These are phyloP conservation scores for Rosa persica DNA, from an alignment of 306 rosid species.

Conservation along the genomic window DNA sequence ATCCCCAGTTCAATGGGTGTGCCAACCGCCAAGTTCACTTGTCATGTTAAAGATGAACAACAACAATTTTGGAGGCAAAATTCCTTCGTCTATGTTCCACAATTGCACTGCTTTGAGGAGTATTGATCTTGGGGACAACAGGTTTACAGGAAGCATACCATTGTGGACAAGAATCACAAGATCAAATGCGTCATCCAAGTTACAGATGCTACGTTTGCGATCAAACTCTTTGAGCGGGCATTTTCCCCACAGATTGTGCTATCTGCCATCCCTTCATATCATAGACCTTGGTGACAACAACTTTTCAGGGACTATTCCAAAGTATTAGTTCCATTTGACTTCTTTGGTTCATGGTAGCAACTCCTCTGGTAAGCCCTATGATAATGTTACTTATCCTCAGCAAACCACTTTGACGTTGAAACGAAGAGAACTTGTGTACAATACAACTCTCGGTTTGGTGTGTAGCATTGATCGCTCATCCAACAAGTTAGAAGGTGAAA, in stretches of 20 bases:
- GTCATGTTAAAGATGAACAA: no score
- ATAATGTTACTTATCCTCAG: no score
- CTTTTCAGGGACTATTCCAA: no score
- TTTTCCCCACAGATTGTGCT: not conserved
- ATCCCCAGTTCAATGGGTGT: no score
- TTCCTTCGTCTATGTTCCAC: no score
- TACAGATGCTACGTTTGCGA: not conserved
- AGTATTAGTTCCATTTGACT: no score
- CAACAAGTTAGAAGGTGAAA: slow-evolving; percentile 18
- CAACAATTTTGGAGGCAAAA: no score
- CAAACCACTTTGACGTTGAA: not conserved
- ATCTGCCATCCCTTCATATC: no score
- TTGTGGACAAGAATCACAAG: not conserved
- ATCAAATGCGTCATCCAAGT: not conserved
- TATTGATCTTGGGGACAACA: slow-evolving; percentile 13
- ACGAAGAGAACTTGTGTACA: not conserved
- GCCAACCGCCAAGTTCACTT: no score
- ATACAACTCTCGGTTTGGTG: not conserved
- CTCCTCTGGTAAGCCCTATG: no score
- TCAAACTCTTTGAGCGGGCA: not conserved
- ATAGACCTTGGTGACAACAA: slow-evolving; percentile 5
- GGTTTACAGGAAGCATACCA: not conserved
- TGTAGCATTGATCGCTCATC: slow-evolving; percentile 9
- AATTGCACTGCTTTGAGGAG: not conserved
- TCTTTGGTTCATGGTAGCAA: no score